Base-by-base conservation (phyloP, 1,284 basidiomycete genomes). In the Dichomitus squalens region DNA sequence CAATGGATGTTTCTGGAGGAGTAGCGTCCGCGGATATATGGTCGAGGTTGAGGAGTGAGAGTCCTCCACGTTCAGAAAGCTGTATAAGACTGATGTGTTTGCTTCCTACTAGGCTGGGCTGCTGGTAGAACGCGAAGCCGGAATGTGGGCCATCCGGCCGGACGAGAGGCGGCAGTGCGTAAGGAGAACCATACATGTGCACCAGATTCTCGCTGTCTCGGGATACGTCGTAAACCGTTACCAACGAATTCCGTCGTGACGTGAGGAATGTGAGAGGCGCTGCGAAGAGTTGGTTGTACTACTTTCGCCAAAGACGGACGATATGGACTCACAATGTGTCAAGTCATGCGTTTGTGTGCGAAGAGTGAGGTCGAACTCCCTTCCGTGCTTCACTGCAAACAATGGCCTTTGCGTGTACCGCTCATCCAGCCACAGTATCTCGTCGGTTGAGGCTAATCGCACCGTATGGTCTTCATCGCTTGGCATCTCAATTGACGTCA, bases 381-480 rank as follows among this genome's bases (percentile, higher is more conserved):
- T 76, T 49, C 77, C 72, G 68, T 92, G 90, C 57, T 78, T 82
- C 64, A 82, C 80, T 7, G 79, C 80, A 9, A 92, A 64, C 2
- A 92, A 64, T 16, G 89, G 87, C 57, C 73, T 81, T 21, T 67
- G 68, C 12, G 79, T 69, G 65, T 77, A 80, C 31, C 89, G 80
- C 38, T 77, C 72, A 64, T 92, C 90, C 29, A 91, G 67, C 88
- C 88, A 92, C 14, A 87, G 58, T 20, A 92, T 66, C 46, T 86
- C 78, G 2, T 72, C 74, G 0, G 87, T 91, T 0, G 88, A 84
- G 35, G 76, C 79, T 4, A 88, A 63, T 9, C 80, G 79, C 25
- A 83, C 66, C 21, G 84, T 70, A 40, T 79, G 68, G 59, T 84
- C 78, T 7, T 70, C 63, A 5, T 70, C 63, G 4, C 58, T 58